Evolutionary conservation across 164 flowering plant genomes (phyloP), one percentile per base, ranked within the genome.

Genomic region (Tetrastigma voinierianum): DNA sequence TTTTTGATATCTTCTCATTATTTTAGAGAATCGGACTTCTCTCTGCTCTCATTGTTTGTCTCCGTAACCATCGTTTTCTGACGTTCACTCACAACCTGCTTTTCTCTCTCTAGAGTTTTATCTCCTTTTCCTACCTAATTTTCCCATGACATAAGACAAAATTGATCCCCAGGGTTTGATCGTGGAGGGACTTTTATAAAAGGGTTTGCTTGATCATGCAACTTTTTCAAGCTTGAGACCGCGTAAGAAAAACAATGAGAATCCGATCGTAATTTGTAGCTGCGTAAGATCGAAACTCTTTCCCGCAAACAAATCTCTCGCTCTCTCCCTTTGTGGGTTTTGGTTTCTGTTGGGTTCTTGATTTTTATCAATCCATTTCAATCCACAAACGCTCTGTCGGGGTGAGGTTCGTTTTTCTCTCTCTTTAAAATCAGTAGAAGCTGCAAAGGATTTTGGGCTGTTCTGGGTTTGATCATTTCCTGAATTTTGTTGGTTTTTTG

Each of bases 101-200:
- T 65, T 51, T 14, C 19, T 45, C 52, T 57, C 61, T 57, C 45
- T 66, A 20, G 5, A 1, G 46, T 44, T 53, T 1, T 12, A 20
- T 0, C 46, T 24, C 54, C 8, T 16, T 57, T 6, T 57, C 2
- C 24, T 17, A 25, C 15, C 32, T 25, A 62, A 48, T 8, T 17
- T 48, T 10, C 21, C 1, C 54, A 46, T 66, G 62, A 58, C 43
- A 51, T 59, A 25, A 59, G 70, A 67, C 70, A 67, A 67, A 56
- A 59, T 12, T 59, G 51, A 45, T 9, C 57, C 24, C 49, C 58
- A 5, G 13, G 13, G 44, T 65, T 17, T 52, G 23, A 9, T 25
- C 2, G 15, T 58, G 7, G 32, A n/a, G 10, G 9, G 20, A 25
- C 45, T 57, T 58, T 58, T 43, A 20, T 44, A 16, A 23, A 24